A percentile compares a stretch with the other conserved stretches of the same genome.
Conservation (phyloP, 352 stramenopile genomes). For the Phytophthora cactorum region DNA sequence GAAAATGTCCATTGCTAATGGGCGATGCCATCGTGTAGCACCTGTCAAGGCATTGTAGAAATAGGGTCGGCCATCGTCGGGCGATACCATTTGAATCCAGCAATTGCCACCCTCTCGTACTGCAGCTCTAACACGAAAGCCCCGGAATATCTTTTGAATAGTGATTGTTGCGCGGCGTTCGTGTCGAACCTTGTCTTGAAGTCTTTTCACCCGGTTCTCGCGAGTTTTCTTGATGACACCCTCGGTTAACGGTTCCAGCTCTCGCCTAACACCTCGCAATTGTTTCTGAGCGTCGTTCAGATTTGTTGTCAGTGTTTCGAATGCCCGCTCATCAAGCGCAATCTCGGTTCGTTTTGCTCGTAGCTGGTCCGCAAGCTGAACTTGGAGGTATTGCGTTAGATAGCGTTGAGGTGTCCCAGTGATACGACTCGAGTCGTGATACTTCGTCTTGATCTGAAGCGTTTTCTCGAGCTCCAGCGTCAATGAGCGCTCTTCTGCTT, state of each 20-base stretch:
- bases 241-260: conserved; percentile 88
- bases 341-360: conserved; percentile 73
- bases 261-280: conserved; percentile 66
- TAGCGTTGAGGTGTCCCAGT: conserved; percentile 91
- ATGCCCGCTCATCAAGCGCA: conserved; percentile 52
- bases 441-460: conserved; percentile 86
- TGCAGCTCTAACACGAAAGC: conserved; percentile 74
- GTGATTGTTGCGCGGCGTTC: conserved; percentile 63
- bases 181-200: conserved; percentile 78
- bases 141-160: conserved; percentile 87
- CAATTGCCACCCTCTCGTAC: conserved; percentile 76
- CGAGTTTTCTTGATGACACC: conserved; percentile 84
- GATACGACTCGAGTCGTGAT: conserved; percentile 85
- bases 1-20: conserved; percentile 84
- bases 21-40: conserved; percentile 62
- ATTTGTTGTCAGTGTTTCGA: conserved; percentile 66
- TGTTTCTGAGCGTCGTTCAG: conserved; percentile 73
- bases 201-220: conserved; percentile 57
- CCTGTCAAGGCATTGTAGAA: conserved; percentile 88
- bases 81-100: conserved; percentile 65
- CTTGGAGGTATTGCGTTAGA: conserved; percentile 92
- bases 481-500: conserved; percentile 64
- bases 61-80: conserved; percentile 47
- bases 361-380: conserved; percentile 89
- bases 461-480: conserved; percentile 82